A percentile compares a stretch with the other conserved stretches of the same genome.
These are phyloP conservation scores for Elaphomyces granulatus DNA, from an alignment of 495 filamentous ascomycete genomes.

Conservation along the genomic window DNA sequence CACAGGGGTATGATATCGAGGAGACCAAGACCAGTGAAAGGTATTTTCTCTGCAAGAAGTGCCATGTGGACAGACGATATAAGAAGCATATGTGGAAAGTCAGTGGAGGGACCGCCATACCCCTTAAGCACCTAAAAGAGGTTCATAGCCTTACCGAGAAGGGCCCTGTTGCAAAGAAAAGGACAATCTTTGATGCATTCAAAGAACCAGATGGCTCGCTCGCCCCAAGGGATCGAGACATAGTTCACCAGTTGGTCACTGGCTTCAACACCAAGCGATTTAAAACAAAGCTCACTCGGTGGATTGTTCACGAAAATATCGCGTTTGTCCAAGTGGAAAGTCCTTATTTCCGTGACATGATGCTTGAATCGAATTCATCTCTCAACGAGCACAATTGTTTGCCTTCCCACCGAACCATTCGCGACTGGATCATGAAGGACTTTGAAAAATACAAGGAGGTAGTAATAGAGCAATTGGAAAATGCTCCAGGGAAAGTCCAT, in stretches of 20 bases:
- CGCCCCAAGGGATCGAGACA: background rate
- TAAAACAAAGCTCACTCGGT: background rate
- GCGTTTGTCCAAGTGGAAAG: background rate
- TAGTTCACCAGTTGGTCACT: background rate
- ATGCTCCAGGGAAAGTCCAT: background rate
- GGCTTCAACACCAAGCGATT: background rate
- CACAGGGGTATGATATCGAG: slow-evolving; percentile 1
- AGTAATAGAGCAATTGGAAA: background rate
- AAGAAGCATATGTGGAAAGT: slow-evolving; percentile 2
- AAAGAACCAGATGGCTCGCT: slow-evolving; percentile 1
- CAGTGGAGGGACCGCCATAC: slow-evolving; percentile 1
- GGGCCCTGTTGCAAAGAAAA: background rate
- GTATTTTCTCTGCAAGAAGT: slow-evolving; percentile 1
- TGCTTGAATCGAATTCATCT: background rate
- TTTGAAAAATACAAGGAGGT: background rate
- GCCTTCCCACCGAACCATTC: background rate
- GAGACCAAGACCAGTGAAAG: background rate
- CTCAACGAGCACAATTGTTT: no score
- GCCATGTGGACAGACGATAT: slow-evolving; percentile 1
- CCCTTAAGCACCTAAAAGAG: slow-evolving; percentile 3
- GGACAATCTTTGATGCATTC: slow-evolving; percentile 1
- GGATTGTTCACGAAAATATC: background rate
- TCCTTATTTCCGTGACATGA: background rate
- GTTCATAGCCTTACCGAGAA: background rate
- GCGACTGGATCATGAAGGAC: background rate